Percentiles rank a stretch among this genome's conserved stretches.
Conservation (phyloP, 2,329 filamentous ascomycete genomes). For the Xylaria digitata region DNA sequence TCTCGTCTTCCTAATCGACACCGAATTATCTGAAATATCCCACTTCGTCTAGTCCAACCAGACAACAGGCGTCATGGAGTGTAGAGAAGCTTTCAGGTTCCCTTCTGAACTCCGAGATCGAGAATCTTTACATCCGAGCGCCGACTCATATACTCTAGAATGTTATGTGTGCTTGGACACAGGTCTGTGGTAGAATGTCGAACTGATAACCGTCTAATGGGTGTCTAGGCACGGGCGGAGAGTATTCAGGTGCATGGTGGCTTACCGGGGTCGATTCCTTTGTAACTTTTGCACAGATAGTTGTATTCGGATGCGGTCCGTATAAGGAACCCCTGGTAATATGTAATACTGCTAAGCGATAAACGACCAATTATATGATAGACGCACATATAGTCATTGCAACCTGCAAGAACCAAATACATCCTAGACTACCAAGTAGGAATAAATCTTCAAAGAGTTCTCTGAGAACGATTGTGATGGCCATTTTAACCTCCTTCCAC, state of each 20-base stretch:
- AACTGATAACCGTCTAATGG: slow-evolving; percentile 9
- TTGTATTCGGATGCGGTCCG: slow-evolving; percentile 21
- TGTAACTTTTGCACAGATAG: slow-evolving; percentile 18
- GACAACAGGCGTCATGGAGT: slow-evolving; percentile 20
- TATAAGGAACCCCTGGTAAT: slow-evolving; percentile 21
- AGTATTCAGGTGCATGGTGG: slow-evolving; percentile 8
- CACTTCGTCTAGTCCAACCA: slow-evolving; percentile 13
- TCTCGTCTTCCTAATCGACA: slow-evolving; percentile 26
- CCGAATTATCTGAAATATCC: slow-evolving; percentile 13
- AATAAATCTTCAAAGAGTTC: slow-evolving; percentile 19
- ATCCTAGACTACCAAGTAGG: slow-evolving; percentile 1
- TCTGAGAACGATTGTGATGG: neutral
- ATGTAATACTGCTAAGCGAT: slow-evolving; percentile 20
- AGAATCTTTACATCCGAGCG: slow-evolving; percentile 6
- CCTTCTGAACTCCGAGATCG: slow-evolving; percentile 22
- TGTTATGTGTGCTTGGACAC: neutral
- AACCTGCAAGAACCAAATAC: neutral
- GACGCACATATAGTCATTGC: neutral
- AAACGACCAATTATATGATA: slow-evolving; percentile 18
- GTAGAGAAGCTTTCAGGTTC: slow-evolving; percentile 16
- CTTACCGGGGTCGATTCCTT: slow-evolving; percentile 28
- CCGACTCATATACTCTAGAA: slow-evolving; percentile 26
- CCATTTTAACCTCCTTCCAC: slow-evolving; percentile 17
- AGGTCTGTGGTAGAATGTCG: neutral
- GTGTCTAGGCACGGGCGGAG: slow-evolving; percentile 3